phyloP scores from a whole-genome alignment of 768 basidiomycete species.

The Trametes meyenii region DNA sequence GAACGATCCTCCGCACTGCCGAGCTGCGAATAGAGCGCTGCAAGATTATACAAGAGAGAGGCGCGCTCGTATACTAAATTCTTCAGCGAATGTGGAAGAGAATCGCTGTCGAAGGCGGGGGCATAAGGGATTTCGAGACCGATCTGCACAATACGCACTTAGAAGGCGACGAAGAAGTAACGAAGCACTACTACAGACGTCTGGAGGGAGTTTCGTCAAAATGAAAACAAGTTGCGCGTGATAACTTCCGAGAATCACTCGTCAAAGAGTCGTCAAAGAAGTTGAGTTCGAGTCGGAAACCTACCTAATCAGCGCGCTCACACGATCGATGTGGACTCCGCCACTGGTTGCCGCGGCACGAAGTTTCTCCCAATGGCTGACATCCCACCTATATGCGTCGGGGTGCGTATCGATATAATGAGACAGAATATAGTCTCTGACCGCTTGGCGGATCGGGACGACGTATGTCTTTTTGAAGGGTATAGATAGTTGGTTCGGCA shows the following conservation, averaged over 20 bases:
- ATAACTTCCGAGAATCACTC: constrained; percentile 56
- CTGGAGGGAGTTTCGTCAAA: constrained; percentile 79
- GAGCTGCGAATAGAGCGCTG: constrained; percentile 81
- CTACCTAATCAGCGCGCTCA: constrained; percentile 56
- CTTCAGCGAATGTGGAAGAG: constrained; percentile 60
- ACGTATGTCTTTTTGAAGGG: constrained; percentile 74
- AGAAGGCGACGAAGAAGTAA: constrained; percentile 8
- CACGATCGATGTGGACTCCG: constrained; percentile 56
- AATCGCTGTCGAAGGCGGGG: constrained; percentile 62
- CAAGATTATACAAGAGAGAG: constrained; percentile 81
- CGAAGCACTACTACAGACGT: constrained; percentile 51
- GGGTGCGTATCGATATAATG: constrained; percentile 74
- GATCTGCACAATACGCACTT: constrained; percentile 49
- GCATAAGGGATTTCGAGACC: constrained; percentile 73
- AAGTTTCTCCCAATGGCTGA: constrained; percentile 67
- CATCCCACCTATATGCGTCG: constrained; percentile 81
- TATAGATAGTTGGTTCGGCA: constrained; percentile 78
- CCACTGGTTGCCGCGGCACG: constrained; percentile 58
- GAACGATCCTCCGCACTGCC: constrained; percentile 73
- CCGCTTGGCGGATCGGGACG: constrained; percentile 54
- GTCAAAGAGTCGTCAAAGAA: constrained; percentile 1
- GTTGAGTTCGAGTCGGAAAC: not conserved
- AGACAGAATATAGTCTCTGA: constrained; percentile 66
- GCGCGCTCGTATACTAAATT: constrained; percentile 86
- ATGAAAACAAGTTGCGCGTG: constrained; percentile 88